Evolutionary conservation across 306 rosid species (phyloP).

Genomic region (Cicer bijugum): DNA sequence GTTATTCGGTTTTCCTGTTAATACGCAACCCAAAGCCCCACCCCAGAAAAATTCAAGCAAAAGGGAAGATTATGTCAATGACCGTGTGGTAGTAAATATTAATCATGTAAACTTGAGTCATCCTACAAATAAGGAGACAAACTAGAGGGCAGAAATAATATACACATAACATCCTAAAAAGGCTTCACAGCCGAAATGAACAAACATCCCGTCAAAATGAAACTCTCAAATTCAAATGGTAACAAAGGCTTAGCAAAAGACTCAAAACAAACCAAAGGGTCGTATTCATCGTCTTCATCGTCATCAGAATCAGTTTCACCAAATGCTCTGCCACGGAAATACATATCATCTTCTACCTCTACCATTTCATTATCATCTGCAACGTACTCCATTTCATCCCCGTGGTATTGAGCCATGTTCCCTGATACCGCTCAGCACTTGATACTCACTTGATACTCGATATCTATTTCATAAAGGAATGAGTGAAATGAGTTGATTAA

Average conservation of each 20-base stretch:
- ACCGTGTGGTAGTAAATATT: constrained; percentile 13
- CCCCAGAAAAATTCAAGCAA: constrained; percentile 35
- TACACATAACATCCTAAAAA: constrained; percentile 17
- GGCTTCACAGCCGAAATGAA: neutral
- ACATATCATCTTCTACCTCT: constrained; percentile 54
- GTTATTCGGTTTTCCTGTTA: constrained; percentile 54
- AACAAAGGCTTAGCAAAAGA: constrained; percentile 39
- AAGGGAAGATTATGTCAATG: constrained; percentile 21
- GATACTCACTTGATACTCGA: neutral
- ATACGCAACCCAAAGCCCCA: constrained; percentile 22
- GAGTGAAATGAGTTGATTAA: constrained; percentile 4
- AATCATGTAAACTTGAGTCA: constrained; percentile 4
- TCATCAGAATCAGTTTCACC: constrained; percentile 56
- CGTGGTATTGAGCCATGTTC: constrained; percentile 51
- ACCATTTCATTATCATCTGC: constrained; percentile 56
- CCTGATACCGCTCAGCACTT: neutral
- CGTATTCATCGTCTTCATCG: constrained; percentile 49
- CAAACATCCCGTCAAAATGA: constrained; percentile 13
- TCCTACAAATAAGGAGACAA: neutral
- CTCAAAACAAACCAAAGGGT: constrained; percentile 52
- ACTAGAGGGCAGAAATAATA: constrained; percentile 14
- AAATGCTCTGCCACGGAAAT: constrained; percentile 50
- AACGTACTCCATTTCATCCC: constrained; percentile 51
- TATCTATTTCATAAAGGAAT: constrained; percentile 34
- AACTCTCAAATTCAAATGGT: constrained; percentile 22